Conservation (phyloP, 805 yeast species). For the Sugiyamaella qingdaonensis region DNA sequence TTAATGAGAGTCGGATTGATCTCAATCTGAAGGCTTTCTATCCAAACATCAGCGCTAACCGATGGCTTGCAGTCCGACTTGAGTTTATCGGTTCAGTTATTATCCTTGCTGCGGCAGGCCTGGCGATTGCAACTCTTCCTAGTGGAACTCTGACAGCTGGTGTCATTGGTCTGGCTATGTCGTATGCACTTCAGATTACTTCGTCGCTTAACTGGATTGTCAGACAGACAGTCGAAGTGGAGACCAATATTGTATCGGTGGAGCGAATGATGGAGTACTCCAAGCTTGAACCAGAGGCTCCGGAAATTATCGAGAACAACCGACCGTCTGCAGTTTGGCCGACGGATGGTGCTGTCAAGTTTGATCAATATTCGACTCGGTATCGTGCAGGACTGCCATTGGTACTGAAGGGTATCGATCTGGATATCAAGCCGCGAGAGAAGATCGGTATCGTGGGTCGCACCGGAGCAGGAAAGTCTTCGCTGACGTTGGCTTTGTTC, state of each 20-base stretch:
- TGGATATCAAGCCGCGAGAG: conserved; percentile 67
- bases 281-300: conserved; percentile 78
- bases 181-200: conserved; percentile 89
- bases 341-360: conserved; percentile 56
- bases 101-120: conserved; percentile 79
- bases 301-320: conserved; percentile 54
- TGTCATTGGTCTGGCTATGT: conserved; percentile 86
- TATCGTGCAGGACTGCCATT: conserved; percentile 80
- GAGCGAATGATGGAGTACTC: conserved; percentile 92
- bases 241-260: conserved; percentile 93
- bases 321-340: conserved; percentile 81
- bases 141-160: conserved; percentile 80
- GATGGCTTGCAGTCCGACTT: conserved; percentile 96
- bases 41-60: conserved; percentile 86
- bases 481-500: conserved; percentile 78
- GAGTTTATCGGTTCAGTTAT: conserved; percentile 88
- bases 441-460: conserved; percentile 95
- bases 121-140: conserved; percentile 66
- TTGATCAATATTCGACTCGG: conserved; percentile 72
- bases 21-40: conserved; percentile 87
- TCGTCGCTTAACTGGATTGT: conserved; percentile 96
- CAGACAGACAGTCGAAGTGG: conserved; percentile 97
- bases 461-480: conserved; percentile 94
- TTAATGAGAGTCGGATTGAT: conserved; percentile 59
- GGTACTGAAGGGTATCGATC: conserved; percentile 63